These are phyloP conservation scores for Rhodotorula sp. DNA, from an alignment of 1,284 basidiomycete genomes.

Conservation along the genomic window DNA sequence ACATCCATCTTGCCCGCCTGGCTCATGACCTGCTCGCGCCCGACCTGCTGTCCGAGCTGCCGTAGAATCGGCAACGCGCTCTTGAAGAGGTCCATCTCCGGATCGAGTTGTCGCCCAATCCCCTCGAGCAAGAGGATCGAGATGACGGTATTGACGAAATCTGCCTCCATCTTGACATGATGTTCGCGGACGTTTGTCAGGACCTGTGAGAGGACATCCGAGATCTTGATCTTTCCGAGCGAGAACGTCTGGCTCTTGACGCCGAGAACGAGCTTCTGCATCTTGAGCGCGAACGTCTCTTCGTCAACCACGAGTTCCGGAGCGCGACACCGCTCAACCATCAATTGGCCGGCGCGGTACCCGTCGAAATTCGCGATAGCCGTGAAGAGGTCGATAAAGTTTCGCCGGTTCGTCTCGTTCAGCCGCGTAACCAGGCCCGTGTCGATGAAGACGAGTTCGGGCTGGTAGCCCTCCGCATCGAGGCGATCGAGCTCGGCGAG, in stretches of 20 bases:
- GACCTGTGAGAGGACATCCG: constrained; percentile 80
- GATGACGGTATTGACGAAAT: constrained; percentile 97
- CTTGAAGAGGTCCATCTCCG: constrained; percentile 87
- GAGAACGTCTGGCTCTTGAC: constrained; percentile 97
- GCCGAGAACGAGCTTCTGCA: constrained; percentile 89
- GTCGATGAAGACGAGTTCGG: constrained; percentile 95
- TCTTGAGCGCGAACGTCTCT: constrained; percentile 93
- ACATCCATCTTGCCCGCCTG: constrained; percentile 57
- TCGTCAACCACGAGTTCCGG: constrained; percentile 87
- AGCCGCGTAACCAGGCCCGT: constrained; percentile 90
- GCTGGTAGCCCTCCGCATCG: constrained; percentile 72
- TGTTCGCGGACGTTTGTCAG: constrained; percentile 82
- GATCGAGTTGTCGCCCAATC: constrained; percentile 91
- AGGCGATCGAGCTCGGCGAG: constrained; percentile 65
- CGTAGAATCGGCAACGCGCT: constrained; percentile 85
- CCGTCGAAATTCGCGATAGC: constrained; percentile 96
- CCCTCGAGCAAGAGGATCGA: constrained; percentile 91
- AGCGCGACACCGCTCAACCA: constrained; percentile 92
- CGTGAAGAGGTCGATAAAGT: constrained; percentile 95
- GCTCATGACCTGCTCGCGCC: constrained; percentile 65
- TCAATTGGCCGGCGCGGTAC: constrained; percentile 86
- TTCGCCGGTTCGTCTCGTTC: constrained; percentile 72
- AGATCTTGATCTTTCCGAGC: constrained; percentile 91
- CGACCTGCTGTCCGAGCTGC: constrained; percentile 83
- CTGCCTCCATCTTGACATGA: constrained; percentile 98